Evolutionary conservation across 441 rosid species (phyloP), one percentile per base, ranked within the genome.

Genomic region (Theobroma grandiflorum): DNA sequence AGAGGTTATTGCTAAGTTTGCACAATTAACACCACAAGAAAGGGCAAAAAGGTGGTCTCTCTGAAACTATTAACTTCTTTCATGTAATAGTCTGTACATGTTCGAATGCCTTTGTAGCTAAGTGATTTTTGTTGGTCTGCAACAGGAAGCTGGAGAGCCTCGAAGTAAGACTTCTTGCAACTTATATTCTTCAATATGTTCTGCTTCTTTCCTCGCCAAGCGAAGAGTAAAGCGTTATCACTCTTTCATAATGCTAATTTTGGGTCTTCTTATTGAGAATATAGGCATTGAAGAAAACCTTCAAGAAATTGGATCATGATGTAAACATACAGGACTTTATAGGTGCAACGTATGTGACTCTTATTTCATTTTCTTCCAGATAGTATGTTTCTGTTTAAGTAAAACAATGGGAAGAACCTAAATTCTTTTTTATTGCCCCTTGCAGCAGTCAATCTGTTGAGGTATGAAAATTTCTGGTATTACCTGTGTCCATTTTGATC

Each of bases 81-180:
- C 7, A 14, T n/a, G 37, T 49, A 20, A 20, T 69, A 35, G 12
- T 79, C 72, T 63, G n/a, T 72, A 68, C n/a, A 26, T 58, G 77
- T 55, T 64, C 45, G 20, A 49, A 35, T 49, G 53, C 43, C 42
- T 64, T 9, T 45, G 8, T 4, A 55, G 47, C 81, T 83, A 64
- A 80, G 2, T 50, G 37, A n/a, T 63, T 74, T 72, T 58, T 14
- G 10, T 78, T 71, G 55, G 18, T 79, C 22, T 40, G 20, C 26
- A 55, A 78, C 90, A 90, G 94, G 88, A 89, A 90, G 82, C 59
- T 90, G 83, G 94, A 90, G 83, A 89, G 90, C 80, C 94, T 90
- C 79, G 91, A 89, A 85, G 94, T 89, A 89, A 86, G 79, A 52
- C 40, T 72, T 16, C 62, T 50, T 69, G 7, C 72, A 50, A 47